Percentiles rank a stretch among this genome's conserved stretches.
Conservation (phyloP, 106 monocot genomes). For the Vanilla planifolia region DNA sequence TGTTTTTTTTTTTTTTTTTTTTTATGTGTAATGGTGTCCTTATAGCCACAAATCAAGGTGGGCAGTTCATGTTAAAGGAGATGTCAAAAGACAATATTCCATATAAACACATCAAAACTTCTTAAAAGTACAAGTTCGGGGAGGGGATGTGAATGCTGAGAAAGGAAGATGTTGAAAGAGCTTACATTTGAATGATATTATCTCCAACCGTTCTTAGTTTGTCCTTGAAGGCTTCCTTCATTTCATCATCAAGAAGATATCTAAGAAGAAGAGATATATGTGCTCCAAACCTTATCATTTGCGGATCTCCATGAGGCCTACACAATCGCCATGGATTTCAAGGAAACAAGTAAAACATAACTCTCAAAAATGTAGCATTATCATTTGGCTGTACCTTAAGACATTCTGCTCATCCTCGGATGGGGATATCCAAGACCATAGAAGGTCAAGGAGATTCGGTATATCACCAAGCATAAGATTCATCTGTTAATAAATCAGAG, state of each 20-base stretch:
- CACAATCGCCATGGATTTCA: conserved; percentile 13
- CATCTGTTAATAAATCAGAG: conserved; percentile 49
- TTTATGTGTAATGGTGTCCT: too few species aligned
- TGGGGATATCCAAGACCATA: conserved; percentile 96
- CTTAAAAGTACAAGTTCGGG: background rate
- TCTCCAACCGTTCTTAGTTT: conserved; percentile 86
- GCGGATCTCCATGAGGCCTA: conserved; percentile 88
- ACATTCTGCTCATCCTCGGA: conserved; percentile 70
- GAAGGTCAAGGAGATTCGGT: conserved; percentile 73
- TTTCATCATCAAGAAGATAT: conserved; percentile 76
- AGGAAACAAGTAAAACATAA: background rate
- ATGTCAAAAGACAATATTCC: background rate
- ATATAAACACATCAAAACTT: background rate
- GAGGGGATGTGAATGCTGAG: background rate
- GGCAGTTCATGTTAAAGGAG: too few species aligned
- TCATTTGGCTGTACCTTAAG: conserved; percentile 37
- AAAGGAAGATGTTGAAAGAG: background rate
- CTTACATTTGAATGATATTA: conserved; percentile 83
- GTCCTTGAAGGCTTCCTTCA: conserved; percentile 73
- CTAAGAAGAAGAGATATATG: conserved; percentile 93
- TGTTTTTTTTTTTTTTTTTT: too few species aligned
- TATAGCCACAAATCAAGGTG: too few species aligned
- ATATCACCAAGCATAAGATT: conserved; percentile 82
- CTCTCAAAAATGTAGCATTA: background rate
- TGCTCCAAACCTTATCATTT: conserved; percentile 91